These are phyloP conservation scores for Phalaenopsis aphrodite DNA, from an alignment of 106 monocot species.

Conservation along the genomic window DNA sequence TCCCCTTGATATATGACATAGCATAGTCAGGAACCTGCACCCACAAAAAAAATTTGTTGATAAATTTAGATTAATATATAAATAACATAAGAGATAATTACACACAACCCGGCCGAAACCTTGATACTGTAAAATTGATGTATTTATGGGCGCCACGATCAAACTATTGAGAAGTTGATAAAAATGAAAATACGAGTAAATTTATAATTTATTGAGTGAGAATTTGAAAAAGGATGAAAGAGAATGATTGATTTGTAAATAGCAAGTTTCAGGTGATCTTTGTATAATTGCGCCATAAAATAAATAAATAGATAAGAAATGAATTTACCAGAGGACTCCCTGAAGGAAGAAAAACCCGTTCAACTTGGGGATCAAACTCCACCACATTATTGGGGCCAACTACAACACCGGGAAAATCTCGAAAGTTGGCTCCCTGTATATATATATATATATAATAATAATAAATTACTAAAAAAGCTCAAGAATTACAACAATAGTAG, in stretches of 20 bases:
- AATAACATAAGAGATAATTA: not conserved
- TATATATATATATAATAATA: not conserved
- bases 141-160: too few species aligned
- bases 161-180: too few species aligned
- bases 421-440: slow-evolving; percentile 21
- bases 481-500: not conserved
- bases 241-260: too few species aligned
- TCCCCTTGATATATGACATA: slow-evolving; percentile 41
- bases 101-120: too few species aligned
- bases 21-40: slow-evolving; percentile 54
- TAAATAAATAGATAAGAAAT: not conserved
- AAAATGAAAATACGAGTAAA: too few species aligned
- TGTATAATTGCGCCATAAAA: not conserved
- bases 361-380: slow-evolving; percentile 12
- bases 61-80: not conserved
- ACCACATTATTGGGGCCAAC: slow-evolving; percentile 19
- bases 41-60: not conserved
- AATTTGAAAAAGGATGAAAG: too few species aligned
- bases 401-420: slow-evolving; percentile 16
- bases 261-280: too few species aligned
- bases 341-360: slow-evolving; percentile 16
- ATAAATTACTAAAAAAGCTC: not conserved
- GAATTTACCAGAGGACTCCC: slow-evolving; percentile 19
- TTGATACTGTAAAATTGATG: too few species aligned
- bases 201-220: too few species aligned